Base-by-base conservation (phyloP, 371 early-diverging fungal genomes). In the Basidiobolus meristosporus region DNA sequence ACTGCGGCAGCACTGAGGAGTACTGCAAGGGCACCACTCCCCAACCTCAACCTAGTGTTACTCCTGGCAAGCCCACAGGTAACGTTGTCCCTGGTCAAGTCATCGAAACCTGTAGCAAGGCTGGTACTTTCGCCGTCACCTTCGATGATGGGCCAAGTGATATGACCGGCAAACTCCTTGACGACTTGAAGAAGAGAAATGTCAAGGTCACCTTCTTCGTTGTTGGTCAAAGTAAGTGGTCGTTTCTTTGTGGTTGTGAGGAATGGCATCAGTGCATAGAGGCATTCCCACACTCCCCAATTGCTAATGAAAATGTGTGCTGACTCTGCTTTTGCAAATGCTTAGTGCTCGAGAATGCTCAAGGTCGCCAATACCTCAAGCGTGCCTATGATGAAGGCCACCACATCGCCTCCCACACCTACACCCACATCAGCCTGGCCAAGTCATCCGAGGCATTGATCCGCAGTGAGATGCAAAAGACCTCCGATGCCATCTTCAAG, bases 161-260 rank as follows among this genome's bases (percentile, higher is more conserved):
- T 3, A 6, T 0, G 47, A 45, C 0, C 48, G 34, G 18, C n/a
- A 34, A 29, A 15, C 7, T 78, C 0, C 43, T 82, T 7, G 61
- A 65, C 26, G 42, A 49, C n/a, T 45, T 78, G 20, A 57, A 59
- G 16, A 30, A 42, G 3, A 26, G 50, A n/a, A 40, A 59, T 15
- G 49, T 64, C 36, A 73, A 65, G 38, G 77, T 61, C 1, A 80
- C 81, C 0, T 78, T 78, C 47, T 82, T 77, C 48, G 52, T 78
- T 7, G 67, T 71, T 51, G 81, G 78, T 10, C 34, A 53, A 7
- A 59, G n/a, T n/a, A n/a, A n/a, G n/a, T n/a, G n/a, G n/a, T n/a
- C n/a, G n/a, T n/a, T n/a, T n/a, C 16, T 16, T 12, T 16, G 20
- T 12, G 12, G 77, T 0, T 42, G 79, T 7, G 61, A 65, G 23